A percentile compares a stretch with the other conserved stretches of the same genome.
Evolutionary conservation across 2,329 filamentous ascomycete species (phyloP).

Genomic region (Chrysoporthe puriensis): DNA sequence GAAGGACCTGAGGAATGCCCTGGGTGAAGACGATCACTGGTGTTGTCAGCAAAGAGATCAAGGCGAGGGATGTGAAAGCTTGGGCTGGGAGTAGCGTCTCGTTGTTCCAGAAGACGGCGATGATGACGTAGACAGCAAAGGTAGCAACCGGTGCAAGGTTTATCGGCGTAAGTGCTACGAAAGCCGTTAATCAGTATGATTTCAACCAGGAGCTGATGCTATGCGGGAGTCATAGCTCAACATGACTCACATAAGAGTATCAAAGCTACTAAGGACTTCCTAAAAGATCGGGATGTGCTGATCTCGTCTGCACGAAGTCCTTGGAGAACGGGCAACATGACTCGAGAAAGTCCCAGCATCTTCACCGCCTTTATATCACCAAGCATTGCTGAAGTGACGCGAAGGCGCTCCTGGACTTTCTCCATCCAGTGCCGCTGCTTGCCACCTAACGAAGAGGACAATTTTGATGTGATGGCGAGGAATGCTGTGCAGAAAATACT

Average conservation of each 20-base stretch:
- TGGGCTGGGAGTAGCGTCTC: constrained; percentile 28
- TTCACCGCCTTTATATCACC: background rate
- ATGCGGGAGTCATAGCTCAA: constrained; percentile 36
- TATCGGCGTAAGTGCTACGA: constrained; percentile 7
- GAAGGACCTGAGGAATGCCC: constrained; percentile 28
- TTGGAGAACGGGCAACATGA: constrained; percentile 29
- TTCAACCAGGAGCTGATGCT: constrained; percentile 18
- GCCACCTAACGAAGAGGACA: no score
- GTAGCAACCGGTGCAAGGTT: constrained; percentile 31
- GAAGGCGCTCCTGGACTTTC: background rate
- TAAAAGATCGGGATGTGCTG: constrained; percentile 40
- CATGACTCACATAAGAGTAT: constrained; percentile 27
- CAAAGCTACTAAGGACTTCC: constrained; percentile 36
- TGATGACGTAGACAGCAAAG: constrained; percentile 35
- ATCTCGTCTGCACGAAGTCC: constrained; percentile 42
- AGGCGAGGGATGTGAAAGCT: constrained; percentile 32
- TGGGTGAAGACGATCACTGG: constrained; percentile 32
- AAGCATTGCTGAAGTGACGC: background rate
- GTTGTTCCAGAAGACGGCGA: constrained; percentile 30
- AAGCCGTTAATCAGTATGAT: no score
- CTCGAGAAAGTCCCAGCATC: background rate
- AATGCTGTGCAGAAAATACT: background rate
- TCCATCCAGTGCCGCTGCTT: background rate
- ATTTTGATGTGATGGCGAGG: no score
- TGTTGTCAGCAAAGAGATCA: constrained; percentile 30